These are phyloP conservation scores for Gossypium davidsonii DNA, from an alignment of 441 rosid species.

Conservation along the genomic window DNA sequence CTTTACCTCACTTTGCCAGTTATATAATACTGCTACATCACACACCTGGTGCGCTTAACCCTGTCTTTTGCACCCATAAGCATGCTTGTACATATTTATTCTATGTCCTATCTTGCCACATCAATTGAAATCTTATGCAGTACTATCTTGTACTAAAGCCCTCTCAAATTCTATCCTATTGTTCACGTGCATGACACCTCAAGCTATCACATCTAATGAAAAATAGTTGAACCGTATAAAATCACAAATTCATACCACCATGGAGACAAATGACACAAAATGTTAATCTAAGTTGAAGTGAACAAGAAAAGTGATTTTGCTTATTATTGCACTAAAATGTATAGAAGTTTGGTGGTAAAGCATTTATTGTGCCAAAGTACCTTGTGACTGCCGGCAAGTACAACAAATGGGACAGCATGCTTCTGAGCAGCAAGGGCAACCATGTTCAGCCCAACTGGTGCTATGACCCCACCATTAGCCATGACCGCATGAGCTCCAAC, in stretches of 20 bases:
- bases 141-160: background rate
- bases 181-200: background rate
- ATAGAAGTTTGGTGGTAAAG: background rate
- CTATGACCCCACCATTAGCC: slow-evolving; percentile 98
- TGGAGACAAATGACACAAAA: background rate
- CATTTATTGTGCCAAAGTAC: slow-evolving; percentile 28
- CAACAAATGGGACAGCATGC: slow-evolving; percentile 98
- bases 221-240: background rate
- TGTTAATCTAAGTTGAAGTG: background rate
- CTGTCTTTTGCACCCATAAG: background rate
- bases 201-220: background rate
- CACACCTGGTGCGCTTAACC: background rate
- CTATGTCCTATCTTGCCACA: background rate
- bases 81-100: background rate
- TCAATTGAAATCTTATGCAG: background rate
- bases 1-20: background rate
- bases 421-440: slow-evolving; percentile 97
- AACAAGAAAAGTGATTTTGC: background rate
- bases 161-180: background rate
- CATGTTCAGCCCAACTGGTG: slow-evolving; percentile 97
- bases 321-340: slow-evolving; percentile 4
- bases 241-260: background rate
- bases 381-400: slow-evolving; percentile 97
- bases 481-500: slow-evolving; percentile 98
- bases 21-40: background rate